phyloP scores from a whole-genome alignment of 2,329 filamentous ascomycete species.

The Xylaria sp. region DNA sequence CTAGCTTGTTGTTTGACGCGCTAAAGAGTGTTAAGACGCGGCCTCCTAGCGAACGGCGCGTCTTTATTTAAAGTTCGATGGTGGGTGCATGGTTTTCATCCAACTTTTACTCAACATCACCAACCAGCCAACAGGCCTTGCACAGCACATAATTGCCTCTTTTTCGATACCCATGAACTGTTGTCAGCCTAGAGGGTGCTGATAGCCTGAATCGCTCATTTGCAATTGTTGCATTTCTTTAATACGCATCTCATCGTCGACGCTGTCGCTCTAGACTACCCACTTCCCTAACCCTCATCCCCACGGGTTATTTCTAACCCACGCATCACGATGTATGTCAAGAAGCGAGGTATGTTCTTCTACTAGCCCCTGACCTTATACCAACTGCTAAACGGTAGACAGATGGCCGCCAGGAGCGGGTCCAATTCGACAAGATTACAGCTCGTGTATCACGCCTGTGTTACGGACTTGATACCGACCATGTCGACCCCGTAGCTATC shows the following conservation, averaged over 20 bases:
- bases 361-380: constrained; percentile 9
- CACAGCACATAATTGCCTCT: constrained; percentile 14
- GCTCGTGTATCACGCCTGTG: constrained; percentile 96
- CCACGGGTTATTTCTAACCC: constrained; percentile 40
- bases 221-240: not conserved
- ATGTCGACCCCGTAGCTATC: constrained; percentile 97
- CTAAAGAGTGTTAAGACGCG: constrained; percentile 37
- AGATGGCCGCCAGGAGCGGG: constrained; percentile 99
- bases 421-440: constrained; percentile 99
- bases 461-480: constrained; percentile 93
- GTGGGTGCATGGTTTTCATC: constrained; percentile 28
- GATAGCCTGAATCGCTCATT: not conserved
- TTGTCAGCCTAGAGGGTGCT: constrained; percentile 22
- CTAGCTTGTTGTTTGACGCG: constrained; percentile 35
- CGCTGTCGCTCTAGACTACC: constrained; percentile 10
- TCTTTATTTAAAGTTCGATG: constrained; percentile 39
- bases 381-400: constrained; percentile 35
- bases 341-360: constrained; percentile 67
- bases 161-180: constrained; percentile 34
- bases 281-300: constrained; percentile 29
- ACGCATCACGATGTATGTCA: constrained; percentile 67
- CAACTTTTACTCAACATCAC: constrained; percentile 34
- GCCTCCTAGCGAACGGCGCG: constrained; percentile 36
- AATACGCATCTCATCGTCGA: constrained; percentile 6
- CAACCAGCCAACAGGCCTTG: constrained; percentile 16